Conservation (phyloP, 2,329 filamentous ascomycete species). For the Xylaria sp. region DNA sequence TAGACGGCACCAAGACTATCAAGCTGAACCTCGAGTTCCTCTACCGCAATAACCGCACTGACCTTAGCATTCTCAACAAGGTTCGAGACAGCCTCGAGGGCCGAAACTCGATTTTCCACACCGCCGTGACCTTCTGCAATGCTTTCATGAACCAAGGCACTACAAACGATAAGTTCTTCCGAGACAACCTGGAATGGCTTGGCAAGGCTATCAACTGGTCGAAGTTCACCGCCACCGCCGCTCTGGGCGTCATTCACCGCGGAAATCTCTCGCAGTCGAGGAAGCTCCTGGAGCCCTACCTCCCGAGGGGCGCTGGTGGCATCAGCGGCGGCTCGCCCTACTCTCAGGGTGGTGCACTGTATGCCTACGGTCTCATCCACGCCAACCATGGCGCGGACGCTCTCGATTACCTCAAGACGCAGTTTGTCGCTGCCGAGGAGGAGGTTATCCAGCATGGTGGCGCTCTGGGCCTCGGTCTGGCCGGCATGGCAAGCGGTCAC, state of each 20-base stretch:
- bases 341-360: conserved; percentile 93
- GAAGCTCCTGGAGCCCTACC: conserved; percentile 91
- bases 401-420: conserved; percentile 73
- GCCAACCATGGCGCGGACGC: conserved; percentile 96
- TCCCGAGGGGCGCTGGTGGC: conserved; percentile 70
- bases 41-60: conserved; percentile 92
- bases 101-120: conserved; percentile 97
- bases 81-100: conserved; percentile 94
- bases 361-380: conserved; percentile 93
- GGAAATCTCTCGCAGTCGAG: conserved; percentile 92
- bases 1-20: conserved; percentile 91
- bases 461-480: conserved; percentile 91
- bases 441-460: conserved; percentile 98
- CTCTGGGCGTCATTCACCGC: conserved; percentile 92
- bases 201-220: conserved; percentile 99
- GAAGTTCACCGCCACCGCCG: conserved; percentile 97
- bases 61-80: conserved; percentile 91
- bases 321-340: conserved; percentile 85
- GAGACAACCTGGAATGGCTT: conserved; percentile 96
- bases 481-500: conserved; percentile 94
- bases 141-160: conserved; percentile 99
- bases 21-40: conserved; percentile 95
- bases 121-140: conserved; percentile 94
- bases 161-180: conserved; percentile 97
- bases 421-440: conserved; percentile 76